Base-by-base conservation (phyloP, 2,329 filamentous ascomycete genomes). In the Fusarium subtropicale region DNA sequence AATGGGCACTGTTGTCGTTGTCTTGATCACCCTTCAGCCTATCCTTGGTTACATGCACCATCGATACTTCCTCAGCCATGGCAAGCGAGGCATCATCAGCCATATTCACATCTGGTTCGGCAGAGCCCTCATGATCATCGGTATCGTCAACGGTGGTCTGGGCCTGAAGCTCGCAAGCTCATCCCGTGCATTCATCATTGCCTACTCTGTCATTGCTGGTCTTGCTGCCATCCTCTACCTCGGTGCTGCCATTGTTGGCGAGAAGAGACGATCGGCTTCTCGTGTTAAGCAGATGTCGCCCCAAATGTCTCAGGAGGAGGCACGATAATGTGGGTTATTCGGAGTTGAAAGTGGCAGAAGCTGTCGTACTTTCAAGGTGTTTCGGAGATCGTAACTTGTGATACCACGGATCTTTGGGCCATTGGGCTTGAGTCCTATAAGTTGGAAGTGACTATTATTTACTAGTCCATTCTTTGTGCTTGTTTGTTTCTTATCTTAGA, bases 31-130 rank as follows among this genome's bases (percentile, higher is more conserved):
- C 39, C 69, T 90, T 56, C 88, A 91, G 76, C 88, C 88, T 9
- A 71, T 86, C 53, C 80, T 90, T 13, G 89, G 89, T 45, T 81
- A 81, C 58, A 57, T 87, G 38, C 89, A 91, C 73, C 89, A 91
- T 76, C 71, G 74, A 33, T 77, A 86, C 73, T 91, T 81, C 76
- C 70, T 82, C 58, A 82, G 81, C 73, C 76, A 84, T 56, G 77
- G 82, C 54, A 45, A 72, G 28, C 86, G 88, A 36, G 84, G 84
- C 9, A 18, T 80, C 41, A 74, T 89, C 64, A 88, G 86, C 66
- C 78, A 89, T 68, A 74, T 80, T 2, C 89, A 91, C 74, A 85
- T 90, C 69, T 91, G 87, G 87, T 88, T 84, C 71, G 89, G 89
- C 15, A 84, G 89, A 20, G 71, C 79, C 2, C 76, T 91, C 44